Conservation (phyloP, 345 rosid genomes). For the Pseudoturritis turrita region DNA sequence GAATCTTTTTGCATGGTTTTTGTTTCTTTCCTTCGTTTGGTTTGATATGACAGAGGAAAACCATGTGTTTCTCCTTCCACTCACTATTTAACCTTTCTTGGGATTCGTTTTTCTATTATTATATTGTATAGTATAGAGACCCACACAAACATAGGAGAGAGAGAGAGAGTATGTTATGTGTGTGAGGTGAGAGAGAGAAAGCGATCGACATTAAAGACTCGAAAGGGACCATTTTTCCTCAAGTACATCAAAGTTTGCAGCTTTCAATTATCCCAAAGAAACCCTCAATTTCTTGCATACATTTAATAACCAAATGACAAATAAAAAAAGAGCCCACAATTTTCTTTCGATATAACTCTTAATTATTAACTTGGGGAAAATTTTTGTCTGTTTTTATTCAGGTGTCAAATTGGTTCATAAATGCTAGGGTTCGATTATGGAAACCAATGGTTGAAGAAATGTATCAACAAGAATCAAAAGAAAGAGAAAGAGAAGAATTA, state of each 20-base stretch:
- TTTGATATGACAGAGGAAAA: slow-evolving; percentile 21
- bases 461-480: slow-evolving; percentile 88
- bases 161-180: neutral
- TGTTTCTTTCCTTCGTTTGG: slow-evolving; percentile 21
- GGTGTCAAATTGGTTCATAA: slow-evolving; percentile 99
- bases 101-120: slow-evolving; percentile 24
- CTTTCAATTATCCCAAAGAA: slow-evolving; percentile 21
- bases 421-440: slow-evolving; percentile 98
- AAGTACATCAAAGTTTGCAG: slow-evolving; percentile 31
- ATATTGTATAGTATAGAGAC: neutral
- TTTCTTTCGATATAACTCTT: neutral
- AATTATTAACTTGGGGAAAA: neutral
- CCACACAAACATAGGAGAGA: neutral
- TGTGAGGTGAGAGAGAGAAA: neutral
- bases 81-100: slow-evolving; percentile 26
- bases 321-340: neutral
- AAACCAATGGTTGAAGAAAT: slow-evolving; percentile 99
- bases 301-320: slow-evolving; percentile 20
- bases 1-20: slow-evolving; percentile 25
- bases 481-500: slow-evolving; percentile 33
- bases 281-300: slow-evolving; percentile 29
- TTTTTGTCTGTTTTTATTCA: slow-evolving; percentile 24
- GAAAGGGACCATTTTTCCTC: slow-evolving; percentile 25
- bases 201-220: slow-evolving; percentile 24
- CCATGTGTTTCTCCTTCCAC: slow-evolving; percentile 33